Evolutionary conservation across 2,329 filamentous ascomycete species (phyloP).

Genomic region (Capronia epimyces): DNA sequence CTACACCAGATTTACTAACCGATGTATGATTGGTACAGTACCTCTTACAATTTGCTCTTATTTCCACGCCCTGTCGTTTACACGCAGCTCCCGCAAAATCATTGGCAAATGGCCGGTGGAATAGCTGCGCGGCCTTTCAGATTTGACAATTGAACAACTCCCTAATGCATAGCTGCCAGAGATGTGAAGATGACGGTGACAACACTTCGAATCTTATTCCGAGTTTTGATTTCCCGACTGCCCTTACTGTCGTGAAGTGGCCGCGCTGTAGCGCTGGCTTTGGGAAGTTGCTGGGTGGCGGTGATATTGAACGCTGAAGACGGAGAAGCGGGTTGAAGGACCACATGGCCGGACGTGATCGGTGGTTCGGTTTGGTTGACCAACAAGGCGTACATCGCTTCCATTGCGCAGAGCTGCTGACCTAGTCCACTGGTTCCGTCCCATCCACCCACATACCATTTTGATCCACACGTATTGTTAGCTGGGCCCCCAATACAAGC

Average conservation of each 20-base stretch:
- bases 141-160: neutral
- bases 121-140: neutral
- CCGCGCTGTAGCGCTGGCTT: slow-evolving; percentile 9
- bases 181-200: slow-evolving; percentile 9
- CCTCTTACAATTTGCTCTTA: no score
- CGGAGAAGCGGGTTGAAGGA: slow-evolving; percentile 10
- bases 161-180: slow-evolving; percentile 1
- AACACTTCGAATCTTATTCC: slow-evolving; percentile 15
- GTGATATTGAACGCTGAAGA: slow-evolving; percentile 12
- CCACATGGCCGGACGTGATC: slow-evolving; percentile 13
- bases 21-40: no score
- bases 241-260: slow-evolving; percentile 21
- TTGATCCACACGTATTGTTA: slow-evolving; percentile 58
- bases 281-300: slow-evolving; percentile 9
- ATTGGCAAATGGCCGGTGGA: no score
- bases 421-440: slow-evolving; percentile 59
- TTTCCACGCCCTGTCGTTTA: no score
- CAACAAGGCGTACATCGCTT: slow-evolving; percentile 44
- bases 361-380: slow-evolving; percentile 28
- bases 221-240: neutral
- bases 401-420: slow-evolving; percentile 63
- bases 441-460: slow-evolving; percentile 53
- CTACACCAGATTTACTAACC: no score
- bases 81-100: no score
- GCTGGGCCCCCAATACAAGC: slow-evolving; percentile 57